phyloP scores from a whole-genome alignment of 2,329 filamentous ascomycete genomes.

The Geoglossum cookeanum region DNA sequence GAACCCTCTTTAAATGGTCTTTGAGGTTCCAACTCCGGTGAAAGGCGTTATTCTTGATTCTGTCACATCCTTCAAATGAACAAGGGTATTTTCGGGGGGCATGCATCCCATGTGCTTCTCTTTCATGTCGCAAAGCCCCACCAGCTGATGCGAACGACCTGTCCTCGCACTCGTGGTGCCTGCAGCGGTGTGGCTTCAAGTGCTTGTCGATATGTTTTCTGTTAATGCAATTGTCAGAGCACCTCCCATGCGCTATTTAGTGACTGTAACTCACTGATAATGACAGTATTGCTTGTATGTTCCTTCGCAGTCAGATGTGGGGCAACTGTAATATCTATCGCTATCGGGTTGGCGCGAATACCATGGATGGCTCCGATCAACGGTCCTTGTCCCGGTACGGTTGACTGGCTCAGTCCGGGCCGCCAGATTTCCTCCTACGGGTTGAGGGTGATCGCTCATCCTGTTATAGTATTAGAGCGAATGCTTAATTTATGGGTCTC shows the following conservation, averaged over 20 bases:
- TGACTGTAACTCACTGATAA: slow-evolving; percentile 58
- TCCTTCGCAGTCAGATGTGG: background rate
- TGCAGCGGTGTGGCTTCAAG: slow-evolving; percentile 90
- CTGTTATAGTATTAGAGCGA: background rate
- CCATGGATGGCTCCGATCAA: background rate
- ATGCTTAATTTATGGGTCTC: background rate
- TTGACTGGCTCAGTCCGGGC: too few relatives aligned
- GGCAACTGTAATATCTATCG: background rate
- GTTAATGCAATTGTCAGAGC: slow-evolving; percentile 11
- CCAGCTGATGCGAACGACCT: slow-evolving; percentile 88
- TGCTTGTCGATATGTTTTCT: slow-evolving; percentile 98
- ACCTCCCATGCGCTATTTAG: slow-evolving; percentile 6
- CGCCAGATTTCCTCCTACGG: background rate
- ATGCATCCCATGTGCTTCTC: slow-evolving; percentile 89
- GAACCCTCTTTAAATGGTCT: slow-evolving; percentile 94
- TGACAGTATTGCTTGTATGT: slow-evolving; percentile 40
- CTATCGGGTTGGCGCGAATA: background rate
- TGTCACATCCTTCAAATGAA: slow-evolving; percentile 72
- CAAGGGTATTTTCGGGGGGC: slow-evolving; percentile 89
- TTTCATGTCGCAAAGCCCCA: slow-evolving; percentile 83
- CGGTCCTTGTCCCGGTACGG: background rate
- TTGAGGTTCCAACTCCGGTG: slow-evolving; percentile 88
- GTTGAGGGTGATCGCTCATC: background rate
- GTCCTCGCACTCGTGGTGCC: slow-evolving; percentile 63
- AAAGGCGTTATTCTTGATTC: slow-evolving; percentile 73